Evolutionary conservation across 768 basidiomycete genomes (phyloP).

Genomic region (Lentinula sp.): DNA sequence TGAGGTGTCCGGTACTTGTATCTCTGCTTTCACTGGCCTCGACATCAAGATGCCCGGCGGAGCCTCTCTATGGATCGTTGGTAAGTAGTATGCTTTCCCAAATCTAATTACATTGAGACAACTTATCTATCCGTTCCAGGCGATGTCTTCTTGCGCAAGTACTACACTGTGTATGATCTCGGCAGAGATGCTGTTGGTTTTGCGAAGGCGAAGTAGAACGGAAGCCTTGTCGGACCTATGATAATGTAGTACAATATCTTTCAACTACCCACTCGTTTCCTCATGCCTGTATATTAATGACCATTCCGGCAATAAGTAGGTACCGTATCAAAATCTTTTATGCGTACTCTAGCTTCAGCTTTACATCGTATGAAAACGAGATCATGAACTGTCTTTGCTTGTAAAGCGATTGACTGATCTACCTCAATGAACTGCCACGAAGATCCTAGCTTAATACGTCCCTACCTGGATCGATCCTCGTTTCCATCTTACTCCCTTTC

Average conservation of each 20-base stretch:
- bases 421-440: not conserved
- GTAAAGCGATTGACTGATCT: not conserved
- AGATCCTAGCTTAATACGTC: not conserved
- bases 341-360: too few species aligned
- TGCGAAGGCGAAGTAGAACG: conserved; percentile 29
- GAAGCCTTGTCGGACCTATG: not conserved
- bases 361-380: not conserved
- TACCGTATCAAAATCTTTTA: not conserved
- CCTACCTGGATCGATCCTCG: not conserved
- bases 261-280: not conserved
- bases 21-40: conserved; percentile 88
- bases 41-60: conserved; percentile 77
- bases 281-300: not conserved
- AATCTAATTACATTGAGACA: not conserved
- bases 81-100: conserved; percentile 31
- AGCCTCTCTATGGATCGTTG: conserved; percentile 84
- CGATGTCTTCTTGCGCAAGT: conserved; percentile 89
- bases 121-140: conserved; percentile 29
- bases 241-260: not conserved
- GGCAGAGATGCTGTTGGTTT: conserved; percentile 80
- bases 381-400: not conserved
- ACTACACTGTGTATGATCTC: conserved; percentile 87
- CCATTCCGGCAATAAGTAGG: not conserved
- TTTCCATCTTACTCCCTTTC: not conserved
- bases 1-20: conserved; percentile 86